Conservation (phyloP, 441 rosid species). For the Pelargonium fulgidum region DNA sequence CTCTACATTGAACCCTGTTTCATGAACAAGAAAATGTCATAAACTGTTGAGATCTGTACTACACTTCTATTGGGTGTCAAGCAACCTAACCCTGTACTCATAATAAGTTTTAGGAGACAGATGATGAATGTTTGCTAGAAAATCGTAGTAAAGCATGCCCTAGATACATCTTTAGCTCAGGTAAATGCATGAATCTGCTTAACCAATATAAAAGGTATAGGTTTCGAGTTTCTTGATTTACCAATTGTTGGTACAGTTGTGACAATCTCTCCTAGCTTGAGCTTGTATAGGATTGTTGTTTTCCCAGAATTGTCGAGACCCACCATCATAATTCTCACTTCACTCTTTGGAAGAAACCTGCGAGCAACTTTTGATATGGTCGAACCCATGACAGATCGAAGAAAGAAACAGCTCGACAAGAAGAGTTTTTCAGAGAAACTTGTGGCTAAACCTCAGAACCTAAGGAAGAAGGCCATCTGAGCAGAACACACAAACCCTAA, state of each 20-base stretch:
- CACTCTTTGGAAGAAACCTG: slow-evolving; percentile 35
- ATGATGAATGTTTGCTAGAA: no score
- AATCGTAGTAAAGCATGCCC: no score
- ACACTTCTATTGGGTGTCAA: no score
- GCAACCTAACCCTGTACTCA: no score
- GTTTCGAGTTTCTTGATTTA: slow-evolving; percentile 15
- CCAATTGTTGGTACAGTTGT: slow-evolving; percentile 56
- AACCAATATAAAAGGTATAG: background rate
- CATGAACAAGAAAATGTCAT: background rate
- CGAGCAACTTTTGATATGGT: slow-evolving; percentile 40
- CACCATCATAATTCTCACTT: slow-evolving; percentile 55
- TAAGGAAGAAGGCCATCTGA: background rate
- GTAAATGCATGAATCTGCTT: no score
- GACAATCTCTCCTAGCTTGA: slow-evolving; percentile 61
- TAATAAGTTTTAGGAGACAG: no score
- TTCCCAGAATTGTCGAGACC: slow-evolving; percentile 79
- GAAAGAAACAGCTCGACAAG: no score
- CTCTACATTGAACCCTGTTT: slow-evolving; percentile 67
- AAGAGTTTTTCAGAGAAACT: background rate
- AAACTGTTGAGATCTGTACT: no score
- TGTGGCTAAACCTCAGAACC: background rate
- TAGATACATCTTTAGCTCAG: no score
- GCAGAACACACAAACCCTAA: background rate
- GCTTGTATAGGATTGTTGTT: slow-evolving; percentile 63
- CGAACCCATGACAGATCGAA: slow-evolving; percentile 36